These are phyloP conservation scores for Saccharomyces hybrid DNA, from an alignment of 1,139 yeast genomes.

Conservation along the genomic window DNA sequence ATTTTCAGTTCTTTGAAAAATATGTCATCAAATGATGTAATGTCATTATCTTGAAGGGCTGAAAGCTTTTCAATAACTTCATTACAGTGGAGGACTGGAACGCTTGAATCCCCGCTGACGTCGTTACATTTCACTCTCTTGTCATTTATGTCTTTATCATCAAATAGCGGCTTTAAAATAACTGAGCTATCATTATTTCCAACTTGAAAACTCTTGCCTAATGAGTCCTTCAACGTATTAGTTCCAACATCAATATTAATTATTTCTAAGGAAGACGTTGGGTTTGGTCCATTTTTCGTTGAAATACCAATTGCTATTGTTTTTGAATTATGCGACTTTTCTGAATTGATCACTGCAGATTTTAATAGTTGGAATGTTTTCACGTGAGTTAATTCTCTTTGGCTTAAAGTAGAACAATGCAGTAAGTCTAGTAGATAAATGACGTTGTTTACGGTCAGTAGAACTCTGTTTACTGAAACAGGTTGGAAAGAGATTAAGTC, in stretches of 20 bases:
- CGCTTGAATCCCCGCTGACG: constrained; percentile 2
- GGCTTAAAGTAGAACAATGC: constrained; percentile 36
- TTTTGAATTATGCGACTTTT: constrained; percentile 13
- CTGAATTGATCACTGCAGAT: constrained; percentile 18
- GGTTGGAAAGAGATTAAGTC: constrained; percentile 27
- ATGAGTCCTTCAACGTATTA: constrained; percentile 62
- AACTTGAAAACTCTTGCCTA: constrained; percentile 51
- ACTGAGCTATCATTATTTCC: constrained; percentile 16
- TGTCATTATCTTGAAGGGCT: constrained; percentile 10
- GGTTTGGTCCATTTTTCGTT: constrained; percentile 23
- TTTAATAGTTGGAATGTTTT: constrained; percentile 28
- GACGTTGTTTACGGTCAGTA: constrained; percentile 32
- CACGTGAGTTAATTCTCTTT: constrained; percentile 27
- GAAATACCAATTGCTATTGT: constrained; percentile 29
- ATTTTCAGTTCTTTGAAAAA: constrained; percentile 30
- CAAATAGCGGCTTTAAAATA: constrained; percentile 21
- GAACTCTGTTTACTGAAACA: constrained; percentile 32
- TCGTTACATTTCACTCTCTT: constrained; percentile 8
- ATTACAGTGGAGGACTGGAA: constrained; percentile 23
- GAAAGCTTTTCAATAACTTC: constrained; percentile 22
- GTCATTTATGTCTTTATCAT: constrained; percentile 13
- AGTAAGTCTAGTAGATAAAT: constrained; percentile 37
- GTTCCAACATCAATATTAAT: constrained; percentile 55
- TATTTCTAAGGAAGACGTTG: constrained; percentile 32
- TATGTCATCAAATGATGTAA: constrained; percentile 24